Percentiles rank a stretch among this genome's conserved stretches.
phyloP scores from a whole-genome alignment of 495 filamentous ascomycete genomes.

The Apodospora peruviana region DNA sequence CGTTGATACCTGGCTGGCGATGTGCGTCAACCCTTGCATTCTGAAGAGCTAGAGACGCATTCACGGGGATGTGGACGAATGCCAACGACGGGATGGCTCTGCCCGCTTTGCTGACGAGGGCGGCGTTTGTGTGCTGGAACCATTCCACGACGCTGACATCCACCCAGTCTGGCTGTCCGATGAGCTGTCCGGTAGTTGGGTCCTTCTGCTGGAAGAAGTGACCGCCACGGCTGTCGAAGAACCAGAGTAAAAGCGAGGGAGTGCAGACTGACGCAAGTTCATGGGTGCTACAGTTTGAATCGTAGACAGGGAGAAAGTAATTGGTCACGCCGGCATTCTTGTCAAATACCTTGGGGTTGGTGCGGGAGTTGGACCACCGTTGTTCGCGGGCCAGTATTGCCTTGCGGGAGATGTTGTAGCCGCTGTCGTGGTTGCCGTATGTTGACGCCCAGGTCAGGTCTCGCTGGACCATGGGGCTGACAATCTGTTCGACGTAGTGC shows the following conservation, averaged over 20 bases:
- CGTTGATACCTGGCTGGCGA: conserved; percentile 60
- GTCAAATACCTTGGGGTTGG: conserved; percentile 38
- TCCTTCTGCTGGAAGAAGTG: conserved; percentile 43
- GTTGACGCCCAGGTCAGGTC: conserved; percentile 59
- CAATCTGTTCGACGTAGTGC: conserved; percentile 57
- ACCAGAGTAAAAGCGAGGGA: conserved; percentile 58
- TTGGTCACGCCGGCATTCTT: conserved; percentile 57
- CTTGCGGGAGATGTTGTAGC: conserved; percentile 52
- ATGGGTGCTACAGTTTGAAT: conserved; percentile 15
- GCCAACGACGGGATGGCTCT: conserved; percentile 55
- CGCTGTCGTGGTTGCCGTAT: conserved; percentile 71
- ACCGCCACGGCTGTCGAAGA: conserved; percentile 69
- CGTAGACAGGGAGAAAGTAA: conserved; percentile 55
- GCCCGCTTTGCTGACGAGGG: conserved; percentile 29
- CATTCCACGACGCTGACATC: conserved; percentile 49
- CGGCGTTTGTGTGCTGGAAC: conserved; percentile 48
- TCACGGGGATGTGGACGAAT: conserved; percentile 68
- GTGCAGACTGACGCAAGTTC: conserved; percentile 13
- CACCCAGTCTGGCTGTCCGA: conserved; percentile 42
- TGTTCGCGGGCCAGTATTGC: conserved; percentile 52
- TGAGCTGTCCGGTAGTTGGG: conserved; percentile 16
- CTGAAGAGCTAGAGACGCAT: conserved; percentile 51
- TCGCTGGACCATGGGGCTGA: conserved; percentile 47
- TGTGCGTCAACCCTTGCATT: conserved; percentile 32
- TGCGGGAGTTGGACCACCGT: conserved; percentile 48